phyloP scores from a whole-genome alignment of 768 basidiomycete species.

The Rhizopogon roseolus region DNA sequence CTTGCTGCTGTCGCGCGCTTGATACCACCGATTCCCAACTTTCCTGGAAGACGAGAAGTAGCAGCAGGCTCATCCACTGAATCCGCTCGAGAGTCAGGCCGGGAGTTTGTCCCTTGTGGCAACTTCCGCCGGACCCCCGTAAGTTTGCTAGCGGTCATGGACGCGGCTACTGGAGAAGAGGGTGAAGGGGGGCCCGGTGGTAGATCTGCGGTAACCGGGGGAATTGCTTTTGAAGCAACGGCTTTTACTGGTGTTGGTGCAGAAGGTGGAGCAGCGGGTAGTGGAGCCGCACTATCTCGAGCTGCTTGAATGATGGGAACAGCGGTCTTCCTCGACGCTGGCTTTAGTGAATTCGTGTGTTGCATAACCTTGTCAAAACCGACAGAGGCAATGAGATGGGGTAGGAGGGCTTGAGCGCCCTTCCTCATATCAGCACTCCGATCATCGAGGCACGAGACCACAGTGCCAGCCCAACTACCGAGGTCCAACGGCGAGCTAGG shows the following conservation, averaged over 20 bases:
- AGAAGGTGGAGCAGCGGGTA: constrained; percentile 20
- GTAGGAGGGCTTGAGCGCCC: constrained; percentile 78
- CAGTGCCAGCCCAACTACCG: constrained; percentile 53
- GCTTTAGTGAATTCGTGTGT: constrained; percentile 82
- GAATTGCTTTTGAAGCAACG: constrained; percentile 20
- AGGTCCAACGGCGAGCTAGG: constrained; percentile 59
- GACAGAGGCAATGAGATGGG: constrained; percentile 63
- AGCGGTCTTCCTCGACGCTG: constrained; percentile 82
- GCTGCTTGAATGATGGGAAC: constrained; percentile 88
- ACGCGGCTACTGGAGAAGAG: constrained; percentile 25
- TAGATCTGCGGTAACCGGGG: constrained; percentile 17
- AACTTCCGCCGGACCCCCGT: constrained; percentile 70
- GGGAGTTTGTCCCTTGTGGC: constrained; percentile 50
- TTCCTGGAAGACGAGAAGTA: constrained; percentile 29
- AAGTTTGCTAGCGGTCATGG: constrained; percentile 36
- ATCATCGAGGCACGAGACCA: constrained; percentile 85
- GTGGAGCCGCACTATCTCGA: constrained; percentile 38
- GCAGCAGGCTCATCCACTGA: constrained; percentile 28
- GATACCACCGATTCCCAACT: constrained; percentile 34
- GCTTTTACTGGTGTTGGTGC: constrained; percentile 22
- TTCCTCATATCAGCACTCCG: constrained; percentile 90
- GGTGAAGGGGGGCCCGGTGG: constrained; percentile 38
- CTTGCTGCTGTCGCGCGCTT: constrained; percentile 39
- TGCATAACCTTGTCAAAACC: constrained; percentile 87
- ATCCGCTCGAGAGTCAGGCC: constrained; percentile 43